Evolutionary conservation across 1,284 basidiomycete species (phyloP).

Genomic region (Laetiporus sulphureus): DNA sequence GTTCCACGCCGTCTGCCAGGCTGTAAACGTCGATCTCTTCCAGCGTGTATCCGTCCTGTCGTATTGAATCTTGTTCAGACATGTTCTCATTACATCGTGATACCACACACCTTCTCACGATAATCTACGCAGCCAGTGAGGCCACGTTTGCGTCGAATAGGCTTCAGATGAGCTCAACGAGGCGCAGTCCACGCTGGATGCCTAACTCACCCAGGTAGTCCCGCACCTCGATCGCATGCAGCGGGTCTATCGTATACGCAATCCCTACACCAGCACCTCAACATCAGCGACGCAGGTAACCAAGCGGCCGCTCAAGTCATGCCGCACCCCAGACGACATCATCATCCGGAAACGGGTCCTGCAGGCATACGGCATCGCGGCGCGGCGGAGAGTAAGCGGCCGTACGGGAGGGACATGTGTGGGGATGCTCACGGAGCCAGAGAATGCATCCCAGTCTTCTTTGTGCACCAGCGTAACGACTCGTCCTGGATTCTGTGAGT

Average conservation of each 20-base stretch:
- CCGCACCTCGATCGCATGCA: constrained; percentile 64
- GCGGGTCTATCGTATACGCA: constrained; percentile 79
- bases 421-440: constrained; percentile 43
- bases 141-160: not conserved
- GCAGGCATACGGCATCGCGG: not conserved
- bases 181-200: constrained; percentile 2
- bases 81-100: too few species aligned
- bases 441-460: constrained; percentile 75
- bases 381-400: not conserved
- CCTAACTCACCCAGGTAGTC: constrained; percentile 69
- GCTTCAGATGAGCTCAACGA: not conserved
- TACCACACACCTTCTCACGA: constrained; percentile 64
- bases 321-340: constrained; percentile 79
- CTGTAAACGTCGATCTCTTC: constrained; percentile 58
- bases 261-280: constrained; percentile 43
- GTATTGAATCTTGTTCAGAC: too few species aligned
- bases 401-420: not conserved
- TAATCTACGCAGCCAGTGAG: constrained; percentile 42
- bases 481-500: constrained; percentile 62
- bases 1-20: constrained; percentile 44
- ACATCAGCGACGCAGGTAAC: not conserved
- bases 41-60: constrained; percentile 72
- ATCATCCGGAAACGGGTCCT: constrained; percentile 75
- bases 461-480: constrained; percentile 86
- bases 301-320: not conserved